phyloP scores from a whole-genome alignment of 495 filamentous ascomycete species.

The Penicillium mononematosum region DNA sequence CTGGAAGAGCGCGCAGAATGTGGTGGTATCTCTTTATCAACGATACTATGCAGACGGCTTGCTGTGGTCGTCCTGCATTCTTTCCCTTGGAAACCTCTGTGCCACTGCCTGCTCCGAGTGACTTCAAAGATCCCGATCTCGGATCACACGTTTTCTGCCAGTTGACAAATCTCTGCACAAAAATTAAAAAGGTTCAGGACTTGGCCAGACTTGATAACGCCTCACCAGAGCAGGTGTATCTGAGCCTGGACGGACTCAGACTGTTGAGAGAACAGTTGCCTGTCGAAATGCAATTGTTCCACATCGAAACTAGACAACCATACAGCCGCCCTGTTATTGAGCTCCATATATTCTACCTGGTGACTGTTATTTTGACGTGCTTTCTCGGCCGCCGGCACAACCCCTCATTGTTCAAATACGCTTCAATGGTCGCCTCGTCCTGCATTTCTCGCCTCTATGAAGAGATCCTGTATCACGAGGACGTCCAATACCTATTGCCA shows the following conservation, averaged over 20 bases:
- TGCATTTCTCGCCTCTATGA: conserved; percentile 20
- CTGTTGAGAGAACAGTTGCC: conserved; percentile 9
- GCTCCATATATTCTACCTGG: conserved; percentile 20
- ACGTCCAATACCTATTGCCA: conserved; percentile 9
- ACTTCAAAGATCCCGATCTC: conserved; percentile 12
- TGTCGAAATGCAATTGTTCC: conserved; percentile 7
- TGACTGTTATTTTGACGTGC: conserved; percentile 16
- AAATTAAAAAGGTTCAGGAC: neutral
- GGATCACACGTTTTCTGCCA: conserved; percentile 6
- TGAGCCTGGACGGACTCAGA: neutral
- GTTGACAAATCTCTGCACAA: conserved; percentile 3
- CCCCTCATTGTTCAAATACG: conserved; percentile 14
- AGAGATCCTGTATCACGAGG: conserved; percentile 20
- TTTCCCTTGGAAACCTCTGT: conserved; percentile 13
- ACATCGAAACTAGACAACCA: neutral
- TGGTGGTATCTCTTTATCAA: conserved; percentile 23
- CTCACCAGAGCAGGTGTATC: conserved; percentile 2
- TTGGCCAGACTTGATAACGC: conserved; percentile 1
- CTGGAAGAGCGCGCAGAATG: conserved; percentile 11
- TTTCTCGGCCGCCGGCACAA: conserved; percentile 17
- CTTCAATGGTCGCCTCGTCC: conserved; percentile 19
- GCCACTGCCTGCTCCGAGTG: conserved; percentile 2
- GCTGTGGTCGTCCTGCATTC: conserved; percentile 15
- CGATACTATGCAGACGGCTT: conserved; percentile 20
- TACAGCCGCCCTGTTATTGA: conserved; percentile 14